Evolutionary conservation across 2,329 filamentous ascomycete genomes (phyloP), one percentile per base, ranked within the genome.

Genomic region (Fusarium paranaense): DNA sequence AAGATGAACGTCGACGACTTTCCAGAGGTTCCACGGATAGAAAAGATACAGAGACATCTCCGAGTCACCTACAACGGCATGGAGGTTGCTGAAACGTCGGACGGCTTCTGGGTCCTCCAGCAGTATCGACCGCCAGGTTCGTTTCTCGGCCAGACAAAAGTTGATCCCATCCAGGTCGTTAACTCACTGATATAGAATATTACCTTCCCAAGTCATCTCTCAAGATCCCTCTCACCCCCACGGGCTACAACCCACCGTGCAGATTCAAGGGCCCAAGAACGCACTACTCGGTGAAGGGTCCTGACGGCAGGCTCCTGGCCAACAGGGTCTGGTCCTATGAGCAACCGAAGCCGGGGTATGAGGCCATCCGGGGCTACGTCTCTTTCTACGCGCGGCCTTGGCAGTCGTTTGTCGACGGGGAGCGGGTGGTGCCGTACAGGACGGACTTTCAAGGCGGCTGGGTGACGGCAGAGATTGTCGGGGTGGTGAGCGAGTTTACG

Each of bases 371-470:
- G 74, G 88, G 86, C 16, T 88, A 88, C 79, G 74, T 92, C 60
- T 88, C 87, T 45, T 90, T 92, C 75, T 92, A 90, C 77, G 88
- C 88, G 14, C 88, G 86, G 16, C 89, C 89, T 14, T 91, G 89
- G 89, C 87, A 90, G 67, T 92, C 90, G 76, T 90, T 85, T 79
- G 89, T 91, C 6, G 89, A 91, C 78, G 89, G 89, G 11, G 89
- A 91, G 79, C 85, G 85, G 76, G 90, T 91, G 22, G 83, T 87
- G 79, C 83, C 89, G 42, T 89, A 91, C 81, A 88, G 88, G 18
- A 89, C 89, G 9, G 89, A 91, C 74, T 91, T 91, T 72, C 91
- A 91, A 80, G 90, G 90, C 27, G 90, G 90, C 3, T 92, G 90
- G 90, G 87, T 90, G 69, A 91, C 89, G 58, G 87, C 85, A 69